Percentiles rank a stretch among this genome's conserved stretches.
Conservation (phyloP, 2,329 filamentous ascomycete genomes). For the Aspergillus vadensis region DNA sequence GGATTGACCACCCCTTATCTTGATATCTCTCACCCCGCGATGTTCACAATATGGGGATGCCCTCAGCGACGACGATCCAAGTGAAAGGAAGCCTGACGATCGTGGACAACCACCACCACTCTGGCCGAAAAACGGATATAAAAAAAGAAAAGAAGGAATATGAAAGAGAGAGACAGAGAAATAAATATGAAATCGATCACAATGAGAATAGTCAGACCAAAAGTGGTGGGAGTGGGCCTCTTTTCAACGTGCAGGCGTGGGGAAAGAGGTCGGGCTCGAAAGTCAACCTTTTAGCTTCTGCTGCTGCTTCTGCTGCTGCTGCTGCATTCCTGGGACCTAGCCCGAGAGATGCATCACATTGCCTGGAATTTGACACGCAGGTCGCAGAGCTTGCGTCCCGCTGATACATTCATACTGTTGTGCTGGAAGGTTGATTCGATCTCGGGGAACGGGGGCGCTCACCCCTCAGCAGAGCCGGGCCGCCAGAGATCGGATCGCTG, state of each 20-base stretch:
- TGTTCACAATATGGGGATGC: neutral
- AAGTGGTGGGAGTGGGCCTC: conserved; percentile 21
- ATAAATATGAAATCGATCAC: conserved; percentile 7
- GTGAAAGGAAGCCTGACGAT: neutral
- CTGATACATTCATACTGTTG: conserved; percentile 18
- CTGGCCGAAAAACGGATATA: neutral
- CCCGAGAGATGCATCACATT: conserved; percentile 37
- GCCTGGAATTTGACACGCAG: conserved; percentile 29
- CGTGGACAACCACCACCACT: neutral
- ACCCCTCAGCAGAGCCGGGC: conserved; percentile 6
- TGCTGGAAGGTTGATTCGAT: conserved; percentile 17
- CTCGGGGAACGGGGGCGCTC: conserved; percentile 3
- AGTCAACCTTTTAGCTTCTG: conserved; percentile 14
- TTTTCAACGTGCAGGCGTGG: conserved; percentile 25
- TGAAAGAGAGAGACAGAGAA: neutral
- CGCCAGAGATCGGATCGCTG: conserved; percentile 18
- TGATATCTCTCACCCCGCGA: neutral
- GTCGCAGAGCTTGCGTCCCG: conserved; percentile 20
- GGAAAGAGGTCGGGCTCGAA: conserved; percentile 15
- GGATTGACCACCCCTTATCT: conserved; percentile 1
- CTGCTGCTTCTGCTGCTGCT: neutral
- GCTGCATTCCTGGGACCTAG: conserved; percentile 22
- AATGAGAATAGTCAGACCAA: conserved; percentile 7
- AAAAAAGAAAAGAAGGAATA: neutral
- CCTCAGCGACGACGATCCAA: neutral